Percentiles rank a stretch among this genome's conserved stretches.
These are phyloP conservation scores for Fraxinus americana DNA, from an alignment of 257 asterid species.

Conservation along the genomic window DNA sequence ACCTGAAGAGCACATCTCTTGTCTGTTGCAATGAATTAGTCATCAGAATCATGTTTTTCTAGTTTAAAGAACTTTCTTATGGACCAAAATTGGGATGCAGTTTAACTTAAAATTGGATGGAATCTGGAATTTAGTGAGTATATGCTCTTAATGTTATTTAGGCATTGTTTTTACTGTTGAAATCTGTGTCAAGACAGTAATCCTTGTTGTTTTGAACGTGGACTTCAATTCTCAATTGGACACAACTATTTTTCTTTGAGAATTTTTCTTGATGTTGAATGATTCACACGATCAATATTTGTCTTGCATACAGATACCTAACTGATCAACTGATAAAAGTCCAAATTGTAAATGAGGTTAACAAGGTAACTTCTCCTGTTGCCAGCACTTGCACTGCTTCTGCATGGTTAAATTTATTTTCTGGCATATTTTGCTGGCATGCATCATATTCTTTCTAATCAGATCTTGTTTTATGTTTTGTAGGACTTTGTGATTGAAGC, in stretches of 20 bases:
- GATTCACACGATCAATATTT: background rate
- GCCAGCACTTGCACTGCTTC: slow-evolving; percentile 1
- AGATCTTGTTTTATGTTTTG: slow-evolving; percentile 23
- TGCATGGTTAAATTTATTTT: slow-evolving; percentile 12
- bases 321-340: slow-evolving; percentile 39
- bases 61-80: slow-evolving; percentile 3
- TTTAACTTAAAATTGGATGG: slow-evolving; percentile 1
- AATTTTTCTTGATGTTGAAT: slow-evolving; percentile 10
- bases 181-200: background rate
- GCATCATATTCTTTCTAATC: slow-evolving; percentile 20
- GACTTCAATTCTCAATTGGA: background rate
- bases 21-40: background rate
- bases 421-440: background rate
- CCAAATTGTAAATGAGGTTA: slow-evolving; percentile 84
- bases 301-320: too few species aligned
- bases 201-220: background rate
- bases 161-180: background rate
- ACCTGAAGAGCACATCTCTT: slow-evolving; percentile 4
- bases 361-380: slow-evolving; percentile 62
- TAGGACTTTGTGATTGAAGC: slow-evolving; percentile 97
- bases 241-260: background rate
- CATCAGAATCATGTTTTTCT: background rate
- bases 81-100: slow-evolving; percentile 2
- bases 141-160: slow-evolving; percentile 17
- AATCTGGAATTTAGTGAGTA: background rate